Base-by-base conservation (phyloP, 257 asterid species). In the Solanum neorickii region DNA sequence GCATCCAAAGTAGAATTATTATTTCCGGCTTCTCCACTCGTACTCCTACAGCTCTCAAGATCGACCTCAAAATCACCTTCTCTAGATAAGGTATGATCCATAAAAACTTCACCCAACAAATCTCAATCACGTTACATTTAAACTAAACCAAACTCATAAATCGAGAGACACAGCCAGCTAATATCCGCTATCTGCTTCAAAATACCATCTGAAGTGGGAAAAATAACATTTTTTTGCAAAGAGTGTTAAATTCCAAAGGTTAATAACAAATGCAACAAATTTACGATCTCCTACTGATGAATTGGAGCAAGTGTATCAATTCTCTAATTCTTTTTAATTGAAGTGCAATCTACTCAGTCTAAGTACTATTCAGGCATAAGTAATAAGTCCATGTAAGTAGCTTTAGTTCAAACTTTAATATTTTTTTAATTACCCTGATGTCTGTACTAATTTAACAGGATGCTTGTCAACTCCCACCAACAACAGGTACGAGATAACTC, bases 41-140 rank as follows among this genome's bases (percentile, higher is more conserved):
- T 20, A 72, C 75, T 87, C 60, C 87, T 35, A 84, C 89, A 86
- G 41, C 88, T 66, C 84, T 91, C 95, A 29, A 94, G 91, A 87
- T 94, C 96, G 49, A 91, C 90, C 49, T 87, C 88, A 84, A 86
- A 80, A 7, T 94, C 93, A 33, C 89, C 87, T 59, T 90, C 96
- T 87, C 90, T 91, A 88, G 80, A 83, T 35, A 83, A 42, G 78
- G 49, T 65, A 70, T 73, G 83, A 89, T 91, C 94, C 94, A 93
- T 93, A 23, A 44, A 27, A 69, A 82, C 75, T 83, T 78, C 59
- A 86, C 49, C 23, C 46, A 33, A 29, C 85, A 62, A 70, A 84
- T 86, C 82, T 46, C 66, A 62, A 49, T 49, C 68, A 35, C 46
- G 7, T 70, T 46, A 29, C 87, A 86, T 52, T 46, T 25, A 72